Base-by-base conservation (phyloP, 257 asterid genomes). In the Coffea eugenioides region DNA sequence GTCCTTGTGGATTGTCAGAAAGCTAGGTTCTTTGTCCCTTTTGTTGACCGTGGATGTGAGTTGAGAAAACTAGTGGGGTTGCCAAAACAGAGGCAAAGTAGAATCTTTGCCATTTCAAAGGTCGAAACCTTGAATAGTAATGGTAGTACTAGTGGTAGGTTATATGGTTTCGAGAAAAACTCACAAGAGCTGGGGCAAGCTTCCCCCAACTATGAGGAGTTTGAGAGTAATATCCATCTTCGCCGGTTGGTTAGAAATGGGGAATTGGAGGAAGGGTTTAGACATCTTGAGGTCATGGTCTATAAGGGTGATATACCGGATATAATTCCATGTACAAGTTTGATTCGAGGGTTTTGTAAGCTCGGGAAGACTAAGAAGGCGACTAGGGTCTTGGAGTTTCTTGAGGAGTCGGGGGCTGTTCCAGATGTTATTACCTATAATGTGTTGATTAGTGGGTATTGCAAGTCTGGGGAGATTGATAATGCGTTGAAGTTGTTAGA, bases 391-490 rank as follows among this genome's bases (percentile, higher is more conserved):
- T 79, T 94, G 91, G 96, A 94, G 51, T 88, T 94, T 82, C 92
- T 94, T 5, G 96, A 94, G 88, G 91, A 88, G 3, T 92, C 98
- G 0, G 96, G 97, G 77, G 96, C 97, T 3, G 96, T 88, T 49
- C 98, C 94, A 6, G 97, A 94, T 90, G 97, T 94, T 77, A 92
- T 91, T 36, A 90, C 98, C n/a, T 92, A 94, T 79, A 92, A 94
- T 74, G 93, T 92, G 69, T 82, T 94, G 91, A 94, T 94, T 45
- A 88, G 94, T 73, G 98, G 97, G 52, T 91, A 87, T 77, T 92
- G 97, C 52, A 94, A 88, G 84, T 90, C 92, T 0, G 97, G 98
- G 41, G 97, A 92, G 89, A 83, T 92, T 27, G 61, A 81, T 45
- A 87, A 83, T 36, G 97, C 98, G 0, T 75, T 94, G 90, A 85